Percentiles rank a stretch among this genome's conserved stretches.
These are phyloP conservation scores for Rutstroemia sp. DNA, from an alignment of 2,329 filamentous ascomycete species.

Conservation along the genomic window DNA sequence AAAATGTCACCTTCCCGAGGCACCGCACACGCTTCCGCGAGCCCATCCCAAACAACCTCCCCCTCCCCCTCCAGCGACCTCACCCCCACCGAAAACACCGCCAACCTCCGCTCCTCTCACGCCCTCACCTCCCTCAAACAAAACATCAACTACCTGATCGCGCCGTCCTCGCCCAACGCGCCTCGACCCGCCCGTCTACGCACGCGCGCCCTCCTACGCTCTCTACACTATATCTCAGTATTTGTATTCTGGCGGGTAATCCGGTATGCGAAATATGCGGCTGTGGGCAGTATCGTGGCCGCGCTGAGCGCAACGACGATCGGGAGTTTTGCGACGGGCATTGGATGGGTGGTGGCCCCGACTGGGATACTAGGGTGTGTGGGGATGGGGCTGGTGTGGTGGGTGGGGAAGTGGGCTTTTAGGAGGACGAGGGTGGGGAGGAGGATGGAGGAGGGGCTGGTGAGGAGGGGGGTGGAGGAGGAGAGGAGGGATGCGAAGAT, in stretches of 20 bases:
- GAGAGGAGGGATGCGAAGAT: neutral
- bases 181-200: constrained; percentile 23
- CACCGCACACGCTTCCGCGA: neutral
- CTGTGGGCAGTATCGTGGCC: constrained; percentile 24
- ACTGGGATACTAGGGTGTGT: constrained; percentile 23
- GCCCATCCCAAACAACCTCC: neutral
- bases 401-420: constrained; percentile 28
- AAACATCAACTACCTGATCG: constrained; percentile 26
- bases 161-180: constrained; percentile 19
- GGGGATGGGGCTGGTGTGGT: constrained; percentile 24
- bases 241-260: constrained; percentile 30
- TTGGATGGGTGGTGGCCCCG: constrained; percentile 26
- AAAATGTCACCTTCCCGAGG: constrained; percentile 15
- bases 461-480: constrained; percentile 14
- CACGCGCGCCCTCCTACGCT: constrained; percentile 26
- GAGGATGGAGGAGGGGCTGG: constrained; percentile 19
- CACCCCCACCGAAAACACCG: constrained; percentile 21
- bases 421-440: constrained; percentile 18
- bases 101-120: constrained; percentile 22
- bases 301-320: constrained; percentile 26
- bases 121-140: constrained; percentile 22
- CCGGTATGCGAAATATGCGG: constrained; percentile 28
- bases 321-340: constrained; percentile 24
- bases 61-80: neutral
- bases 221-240: constrained; percentile 24